A percentile compares a stretch with the other conserved stretches of the same genome.
Conservation (phyloP, 2,329 filamentous ascomycete genomes). For the Shiraia sp. region DNA sequence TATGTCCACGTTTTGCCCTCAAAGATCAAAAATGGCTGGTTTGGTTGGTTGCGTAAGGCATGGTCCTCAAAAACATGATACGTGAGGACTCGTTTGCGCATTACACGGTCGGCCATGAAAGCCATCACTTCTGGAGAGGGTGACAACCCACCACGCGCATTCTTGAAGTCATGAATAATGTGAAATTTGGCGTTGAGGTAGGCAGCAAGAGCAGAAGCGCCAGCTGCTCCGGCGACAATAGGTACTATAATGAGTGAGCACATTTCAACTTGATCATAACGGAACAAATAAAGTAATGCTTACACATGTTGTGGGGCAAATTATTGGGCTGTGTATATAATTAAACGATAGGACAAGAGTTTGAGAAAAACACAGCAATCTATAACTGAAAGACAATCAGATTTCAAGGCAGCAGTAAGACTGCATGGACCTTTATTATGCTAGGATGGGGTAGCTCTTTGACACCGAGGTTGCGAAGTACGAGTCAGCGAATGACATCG, state of each 20-base stretch:
- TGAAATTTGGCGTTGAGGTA: constrained; percentile 45
- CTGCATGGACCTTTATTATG: neutral
- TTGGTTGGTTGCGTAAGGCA: constrained; percentile 40
- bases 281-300: neutral
- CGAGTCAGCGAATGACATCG: constrained; percentile 15
- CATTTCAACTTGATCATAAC: neutral
- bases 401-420: too few relatives aligned
- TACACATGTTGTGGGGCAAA: constrained; percentile 3
- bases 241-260: constrained; percentile 22
- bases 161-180: constrained; percentile 31
- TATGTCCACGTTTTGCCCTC: constrained; percentile 42
- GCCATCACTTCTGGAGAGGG: constrained; percentile 17
- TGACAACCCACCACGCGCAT: constrained; percentile 17
- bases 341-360: neutral
- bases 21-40: constrained; percentile 41
- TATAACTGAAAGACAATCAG: neutral
- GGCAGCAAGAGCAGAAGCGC: constrained; percentile 33
- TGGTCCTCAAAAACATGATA: constrained; percentile 42
- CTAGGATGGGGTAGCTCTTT: constrained; percentile 6
- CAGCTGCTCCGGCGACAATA: constrained; percentile 31
- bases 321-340: neutral
- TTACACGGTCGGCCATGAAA: constrained; percentile 20
- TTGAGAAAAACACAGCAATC: neutral
- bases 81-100: constrained; percentile 26
- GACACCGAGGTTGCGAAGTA: constrained; percentile 12